phyloP scores from a whole-genome alignment of 352 stramenopile genomes.

The Stephanocyclus meneghinianus region DNA sequence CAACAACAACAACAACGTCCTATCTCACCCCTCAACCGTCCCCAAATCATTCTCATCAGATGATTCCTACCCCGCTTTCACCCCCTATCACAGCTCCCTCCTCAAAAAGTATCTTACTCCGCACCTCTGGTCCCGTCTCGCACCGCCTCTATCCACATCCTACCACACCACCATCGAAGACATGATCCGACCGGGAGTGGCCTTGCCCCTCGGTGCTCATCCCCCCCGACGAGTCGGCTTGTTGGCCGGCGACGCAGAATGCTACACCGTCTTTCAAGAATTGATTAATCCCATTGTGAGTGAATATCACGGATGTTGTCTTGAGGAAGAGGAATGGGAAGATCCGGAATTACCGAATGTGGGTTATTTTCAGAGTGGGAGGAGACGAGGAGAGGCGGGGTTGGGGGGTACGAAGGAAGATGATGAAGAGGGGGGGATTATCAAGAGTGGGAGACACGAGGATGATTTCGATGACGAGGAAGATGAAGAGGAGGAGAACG shows the following conservation, averaged over 20 bases:
- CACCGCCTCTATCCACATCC: slow-evolving; percentile 76
- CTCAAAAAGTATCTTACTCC: slow-evolving; percentile 85
- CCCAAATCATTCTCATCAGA: not conserved
- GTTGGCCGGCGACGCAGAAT: slow-evolving; percentile 86
- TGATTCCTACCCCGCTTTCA: slow-evolving; percentile 84
- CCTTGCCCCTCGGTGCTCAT: slow-evolving; percentile 69
- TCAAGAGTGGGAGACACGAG: slow-evolving; percentile 17
- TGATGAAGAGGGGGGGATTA: slow-evolving; percentile 11
- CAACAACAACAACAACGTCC: not conserved
- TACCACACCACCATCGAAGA: slow-evolving; percentile 86
- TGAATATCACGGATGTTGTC: slow-evolving; percentile 85
- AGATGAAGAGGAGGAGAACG: slow-evolving; percentile 11
- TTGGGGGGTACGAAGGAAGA: not conserved
- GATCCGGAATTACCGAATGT: slow-evolving; percentile 47
- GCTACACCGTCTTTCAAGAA: slow-evolving; percentile 84
- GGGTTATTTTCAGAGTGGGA: slow-evolving; percentile 18
- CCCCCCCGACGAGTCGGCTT: slow-evolving; percentile 84
- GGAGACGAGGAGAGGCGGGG: slow-evolving; percentile 1
- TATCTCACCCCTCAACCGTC: not conserved
- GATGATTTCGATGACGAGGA: slow-evolving; percentile 22
- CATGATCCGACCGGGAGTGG: slow-evolving; percentile 84
- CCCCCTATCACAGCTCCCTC: slow-evolving; percentile 82
- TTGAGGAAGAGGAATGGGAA: slow-evolving; percentile 29
- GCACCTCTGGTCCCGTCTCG: slow-evolving; percentile 82
- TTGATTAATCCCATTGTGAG: slow-evolving; percentile 85